Evolutionary conservation across 345 rosid genomes (phyloP), one percentile per base, ranked within the genome.

Genomic region (Anacardium occidentale): DNA sequence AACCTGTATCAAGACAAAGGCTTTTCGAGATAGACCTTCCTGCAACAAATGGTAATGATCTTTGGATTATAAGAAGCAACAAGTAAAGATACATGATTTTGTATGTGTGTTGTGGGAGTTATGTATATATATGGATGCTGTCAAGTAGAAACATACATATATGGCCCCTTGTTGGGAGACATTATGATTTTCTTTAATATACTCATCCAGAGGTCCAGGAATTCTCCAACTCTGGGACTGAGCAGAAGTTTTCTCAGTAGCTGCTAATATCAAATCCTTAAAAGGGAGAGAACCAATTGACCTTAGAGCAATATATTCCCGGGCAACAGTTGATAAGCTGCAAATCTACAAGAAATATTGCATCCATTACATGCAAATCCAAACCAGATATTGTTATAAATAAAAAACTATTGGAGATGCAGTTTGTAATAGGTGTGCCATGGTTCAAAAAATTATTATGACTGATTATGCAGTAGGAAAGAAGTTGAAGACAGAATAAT

Each of bases 1-100:
- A 58, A 94, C 98, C 98, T 95, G 99, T 84, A 95, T 92, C 81
- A 95, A 82, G 73, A 92, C 87, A 68, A 95, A 86, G 60, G 92
- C 58, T 84, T 87, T 86, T 71, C 93, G 92, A 29, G 90, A 90
- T 62, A 92, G 86, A 80, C 99, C 96, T 79, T 84, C 94, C 98
- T 94, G 88, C 81, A 88, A 77, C 61, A 72, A 53, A 64, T 11
- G 72, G 76, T 53, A 69, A 47, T 48, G 50, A 24, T 63, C 32
- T 24, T 29, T 40, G 79, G 74, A 58, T 66, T 32, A 51, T 29
- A 64, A 75, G 55, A 15, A 2, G 32, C 51, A 68, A 32, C 24
- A 10, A 2, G 8, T 5, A 5, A 7, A 51, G 15, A 20, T 11
- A n/a, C 8, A 34, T 9, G 42, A 37, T 37, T 37, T 37, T 37